Evolutionary conservation across 352 stramenopile species (phyloP), one percentile per base, ranked within the genome.

Genomic region (Phytophthora cryptogea): DNA sequence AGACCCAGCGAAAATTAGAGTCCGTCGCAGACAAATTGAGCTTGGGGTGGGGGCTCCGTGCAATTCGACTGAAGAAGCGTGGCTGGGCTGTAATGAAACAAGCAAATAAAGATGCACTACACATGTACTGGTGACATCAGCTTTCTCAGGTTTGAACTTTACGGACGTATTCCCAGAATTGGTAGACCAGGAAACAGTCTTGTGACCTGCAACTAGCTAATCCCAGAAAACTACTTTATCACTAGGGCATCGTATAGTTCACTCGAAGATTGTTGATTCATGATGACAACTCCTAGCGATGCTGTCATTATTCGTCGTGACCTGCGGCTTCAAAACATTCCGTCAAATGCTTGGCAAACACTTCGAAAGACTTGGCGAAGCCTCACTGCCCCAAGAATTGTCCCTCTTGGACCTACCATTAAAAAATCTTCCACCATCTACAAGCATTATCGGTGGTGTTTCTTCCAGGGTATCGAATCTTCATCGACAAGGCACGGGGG

Each of bases 1-100:
- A 5, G 69, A 78, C 16, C 46, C 43, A 0, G 50, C 54, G 9
- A 74, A 66, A 44, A 70, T 74, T 13, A 23, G 27, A 28, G 56
- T 78, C 20, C 66, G 72, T 2, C 49, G 39, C 3, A 39, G 54
- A 13, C 63, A 76, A 30, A 72, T 76, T 32, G 31, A 61, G 16
- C 37, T 61, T 2, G 20, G 11, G 0, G 63, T 70, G 31, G 60
- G 68, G 0, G 13, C 7, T 11, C 27, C 42, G 3, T 75, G 68
- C 37, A 40, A 75, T 33, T 48, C 37, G 0, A 10, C 33, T 2
- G 57, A 58, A 16, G 71, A 80, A 47, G 32, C 45, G 0, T 75
- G 68, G 71, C 54, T 77, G 1, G 57, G 71, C 0, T 80, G 54
- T 32, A 46, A 14, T 23, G 3, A 36, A 36, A 14, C 31, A 13